These are phyloP conservation scores for Annulohypoxylon moriforme DNA, from an alignment of 495 filamentous ascomycete genomes.

Conservation along the genomic window DNA sequence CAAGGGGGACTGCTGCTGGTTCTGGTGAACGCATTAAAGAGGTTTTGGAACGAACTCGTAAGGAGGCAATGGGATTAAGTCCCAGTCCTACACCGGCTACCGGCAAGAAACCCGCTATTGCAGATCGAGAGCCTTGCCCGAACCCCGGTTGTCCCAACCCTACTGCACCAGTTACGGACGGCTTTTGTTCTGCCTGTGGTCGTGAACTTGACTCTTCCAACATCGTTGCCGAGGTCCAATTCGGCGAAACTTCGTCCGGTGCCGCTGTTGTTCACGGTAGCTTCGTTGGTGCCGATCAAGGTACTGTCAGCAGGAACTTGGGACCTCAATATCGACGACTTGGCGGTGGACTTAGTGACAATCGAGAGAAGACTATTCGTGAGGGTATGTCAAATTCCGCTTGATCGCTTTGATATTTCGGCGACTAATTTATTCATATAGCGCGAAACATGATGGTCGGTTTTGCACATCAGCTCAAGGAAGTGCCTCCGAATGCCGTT, in stretches of 20 bases:
- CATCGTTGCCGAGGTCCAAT: conserved; percentile 90
- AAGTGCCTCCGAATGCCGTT: conserved; percentile 67
- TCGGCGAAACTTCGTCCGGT: conserved; percentile 83
- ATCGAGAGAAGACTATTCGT: conserved; percentile 76
- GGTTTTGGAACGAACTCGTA: conserved; percentile 43
- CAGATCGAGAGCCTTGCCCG: conserved; percentile 42
- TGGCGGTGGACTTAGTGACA: conserved; percentile 56
- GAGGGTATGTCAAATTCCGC: conserved; percentile 61
- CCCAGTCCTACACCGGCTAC: conserved; percentile 31
- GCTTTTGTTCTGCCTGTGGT: conserved; percentile 85
- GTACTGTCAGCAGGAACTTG: conserved; percentile 55
- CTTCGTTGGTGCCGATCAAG: conserved; percentile 84
- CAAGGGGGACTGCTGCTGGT: conserved; percentile 37
- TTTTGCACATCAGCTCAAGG: conserved; percentile 57
- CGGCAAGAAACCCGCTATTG: conserved; percentile 16
- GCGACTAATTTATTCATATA: conserved; percentile 26
- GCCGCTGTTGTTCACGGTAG: conserved; percentile 92
- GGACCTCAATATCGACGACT: conserved; percentile 62
- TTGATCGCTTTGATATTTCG: not conserved
- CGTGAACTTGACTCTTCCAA: conserved; percentile 81
- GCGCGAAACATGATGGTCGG: conserved; percentile 57
- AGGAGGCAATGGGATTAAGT: conserved; percentile 43
- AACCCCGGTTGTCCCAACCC: conserved; percentile 48
- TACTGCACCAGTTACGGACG: conserved; percentile 56
- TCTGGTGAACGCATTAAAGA: conserved; percentile 45